Evolutionary conservation across 345 rosid genomes (phyloP), one percentile per base, ranked within the genome.

Genomic region (Eucalyptus melliodora): DNA sequence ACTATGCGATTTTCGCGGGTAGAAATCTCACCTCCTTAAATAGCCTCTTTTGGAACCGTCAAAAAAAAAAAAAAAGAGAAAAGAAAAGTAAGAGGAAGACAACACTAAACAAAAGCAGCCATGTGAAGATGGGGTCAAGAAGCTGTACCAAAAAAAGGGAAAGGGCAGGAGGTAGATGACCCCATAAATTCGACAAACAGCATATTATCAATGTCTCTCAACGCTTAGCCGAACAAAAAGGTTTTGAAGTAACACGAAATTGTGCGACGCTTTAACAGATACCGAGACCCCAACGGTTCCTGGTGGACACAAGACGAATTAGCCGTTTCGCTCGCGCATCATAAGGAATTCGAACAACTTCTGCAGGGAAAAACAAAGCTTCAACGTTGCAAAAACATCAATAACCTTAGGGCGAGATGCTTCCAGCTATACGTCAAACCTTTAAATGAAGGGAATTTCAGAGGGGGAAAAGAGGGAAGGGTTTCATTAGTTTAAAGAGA

Each of bases 21-120:
- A 37, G 15, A 10, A 37, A 37, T 13, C 27, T 77, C 83, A 37
- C 47, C 47, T 77, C 26, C 13, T 37, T 37, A 77, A 37, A 77
- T 37, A 37, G 47, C 24, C 83, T 37, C 83, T 77, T 77, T 37
- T 2, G 83, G 83, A 77, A 37, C 27, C 0, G 7, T 19, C 11
- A 8, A 8, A 1, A 21, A 69, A 21, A 9, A 6, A 15, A 50
- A 15, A 3, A 13, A 49, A 49, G 0, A 5, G 3, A 15, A 5
- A 50, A 50, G 6, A 49, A 49, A 49, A 47, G 50, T 3, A 49
- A 50, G 53, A 16, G 53, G 53, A 50, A 21, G 83, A 11, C 47
- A 77, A 77, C 45, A 6, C 47, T 51, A 14, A 12, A 4, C 24
- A 24, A 17, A 86, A 50, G 44, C 26, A 31, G 87, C 87, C 87